Evolutionary conservation across 768 basidiomycete species (phyloP).

Genomic region (Glaciozyma antarctica): DNA sequence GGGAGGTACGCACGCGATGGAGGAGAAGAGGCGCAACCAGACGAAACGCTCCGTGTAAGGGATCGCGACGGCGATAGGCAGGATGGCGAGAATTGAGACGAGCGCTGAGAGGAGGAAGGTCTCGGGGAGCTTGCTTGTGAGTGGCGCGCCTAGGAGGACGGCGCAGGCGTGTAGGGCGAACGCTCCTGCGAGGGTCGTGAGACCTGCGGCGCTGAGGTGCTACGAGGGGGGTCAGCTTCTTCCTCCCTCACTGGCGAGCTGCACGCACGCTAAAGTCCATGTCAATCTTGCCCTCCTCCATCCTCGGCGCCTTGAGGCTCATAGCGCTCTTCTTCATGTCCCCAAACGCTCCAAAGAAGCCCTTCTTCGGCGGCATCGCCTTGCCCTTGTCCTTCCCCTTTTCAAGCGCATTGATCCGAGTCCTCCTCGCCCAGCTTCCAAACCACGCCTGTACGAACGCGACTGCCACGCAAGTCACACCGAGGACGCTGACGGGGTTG

Average conservation of each 20-base stretch:
- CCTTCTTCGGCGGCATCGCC: not conserved
- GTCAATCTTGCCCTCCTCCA: not conserved
- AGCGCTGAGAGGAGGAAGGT: constrained; percentile 64
- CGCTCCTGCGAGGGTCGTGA: constrained; percentile 47
- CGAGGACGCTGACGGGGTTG: constrained; percentile 16
- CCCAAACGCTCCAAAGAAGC: constrained; percentile 5
- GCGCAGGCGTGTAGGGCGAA: constrained; percentile 47
- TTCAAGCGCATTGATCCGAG: not conserved
- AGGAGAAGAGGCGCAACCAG: constrained; percentile 72
- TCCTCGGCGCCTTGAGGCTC: constrained; percentile 8
- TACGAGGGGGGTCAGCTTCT: not conserved
- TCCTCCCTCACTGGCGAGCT: not conserved
- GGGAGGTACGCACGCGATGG: constrained; percentile 57
- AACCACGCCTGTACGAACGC: constrained; percentile 24
- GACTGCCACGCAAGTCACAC: constrained; percentile 8
- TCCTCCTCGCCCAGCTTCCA: constrained; percentile 16
- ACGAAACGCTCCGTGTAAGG: constrained; percentile 59
- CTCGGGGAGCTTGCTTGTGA: constrained; percentile 49
- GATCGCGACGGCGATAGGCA: constrained; percentile 60
- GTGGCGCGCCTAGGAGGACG: constrained; percentile 67
- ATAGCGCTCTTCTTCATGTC: constrained; percentile 5
- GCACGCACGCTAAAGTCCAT: constrained; percentile 12
- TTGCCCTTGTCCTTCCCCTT: not conserved
- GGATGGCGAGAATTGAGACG: constrained; percentile 45
- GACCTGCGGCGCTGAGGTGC: constrained; percentile 16